phyloP scores from a whole-genome alignment of 768 basidiomycete genomes.

The Phlebiopsis flavidoalba region DNA sequence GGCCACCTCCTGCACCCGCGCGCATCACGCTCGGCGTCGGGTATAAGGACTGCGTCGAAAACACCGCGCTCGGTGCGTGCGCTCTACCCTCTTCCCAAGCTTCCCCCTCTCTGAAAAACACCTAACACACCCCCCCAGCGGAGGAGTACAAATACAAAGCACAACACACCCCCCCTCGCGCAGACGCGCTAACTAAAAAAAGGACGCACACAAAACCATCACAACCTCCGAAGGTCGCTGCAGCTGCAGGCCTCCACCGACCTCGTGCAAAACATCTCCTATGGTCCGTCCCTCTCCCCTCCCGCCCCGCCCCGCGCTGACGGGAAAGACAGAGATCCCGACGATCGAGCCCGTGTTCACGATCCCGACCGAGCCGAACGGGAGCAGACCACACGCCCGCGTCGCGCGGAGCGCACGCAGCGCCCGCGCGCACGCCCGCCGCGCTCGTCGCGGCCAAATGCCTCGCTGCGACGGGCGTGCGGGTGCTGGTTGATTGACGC shows the following conservation, averaged over 20 bases:
- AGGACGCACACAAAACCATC: slow-evolving; percentile 32
- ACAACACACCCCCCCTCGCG: slow-evolving; percentile 42
- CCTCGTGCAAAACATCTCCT: slow-evolving; percentile 77
- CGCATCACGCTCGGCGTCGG: slow-evolving; percentile 19
- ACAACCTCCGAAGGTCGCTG: slow-evolving; percentile 26
- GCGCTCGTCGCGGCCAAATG: slow-evolving; percentile 55
- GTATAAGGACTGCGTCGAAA: slow-evolving; percentile 31
- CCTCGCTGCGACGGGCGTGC: slow-evolving; percentile 57
- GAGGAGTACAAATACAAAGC: slow-evolving; percentile 48
- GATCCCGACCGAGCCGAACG: slow-evolving; percentile 65
- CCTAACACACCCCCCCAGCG: slow-evolving; percentile 29
- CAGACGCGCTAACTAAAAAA: slow-evolving; percentile 39
- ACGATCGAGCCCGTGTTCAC: slow-evolving; percentile 25
- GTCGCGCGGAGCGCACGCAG: slow-evolving; percentile 54
- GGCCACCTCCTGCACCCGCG: slow-evolving; percentile 38
- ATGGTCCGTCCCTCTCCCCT: slow-evolving; percentile 32
- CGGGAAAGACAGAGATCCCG: slow-evolving; percentile 16
- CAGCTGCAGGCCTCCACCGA: slow-evolving; percentile 69
- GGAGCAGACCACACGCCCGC: slow-evolving; percentile 74
- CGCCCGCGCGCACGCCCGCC: slow-evolving; percentile 56
- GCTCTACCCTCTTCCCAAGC: not conserved
- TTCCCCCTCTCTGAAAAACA: not conserved
- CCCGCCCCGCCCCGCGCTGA: not conserved
- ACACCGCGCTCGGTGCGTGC: slow-evolving; percentile 24
- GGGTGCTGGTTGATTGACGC: slow-evolving; percentile 49